phyloP scores from a whole-genome alignment of 192 early-diverging fungal genomes.

The Helicostylum pulchrum region DNA sequence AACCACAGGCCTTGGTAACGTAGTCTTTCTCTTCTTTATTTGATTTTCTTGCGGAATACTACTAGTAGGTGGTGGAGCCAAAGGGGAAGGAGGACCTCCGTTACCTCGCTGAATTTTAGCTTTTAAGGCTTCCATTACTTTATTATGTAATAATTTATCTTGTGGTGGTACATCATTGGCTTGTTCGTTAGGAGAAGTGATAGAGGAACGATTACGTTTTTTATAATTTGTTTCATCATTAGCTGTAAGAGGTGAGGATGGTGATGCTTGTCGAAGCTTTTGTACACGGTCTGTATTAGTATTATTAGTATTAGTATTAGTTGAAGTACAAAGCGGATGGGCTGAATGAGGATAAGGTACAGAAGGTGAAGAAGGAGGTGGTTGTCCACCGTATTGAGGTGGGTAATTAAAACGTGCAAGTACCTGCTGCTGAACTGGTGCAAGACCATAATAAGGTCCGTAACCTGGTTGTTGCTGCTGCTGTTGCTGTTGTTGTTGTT shows the following conservation, averaged over 20 bases:
- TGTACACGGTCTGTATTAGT: not conserved
- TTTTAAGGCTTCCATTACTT: conserved; percentile 31
- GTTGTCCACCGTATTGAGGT: not conserved
- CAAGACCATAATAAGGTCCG: conserved; percentile 4
- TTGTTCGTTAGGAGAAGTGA: not conserved
- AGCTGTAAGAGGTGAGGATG: not conserved
- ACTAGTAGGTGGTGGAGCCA: conserved; percentile 1
- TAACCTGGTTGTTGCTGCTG: not conserved
- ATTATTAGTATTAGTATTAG: too few species aligned
- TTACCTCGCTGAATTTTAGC: conserved; percentile 29
- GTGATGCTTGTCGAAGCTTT: not conserved
- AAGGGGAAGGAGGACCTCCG: not conserved
- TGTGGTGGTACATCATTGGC: not conserved
- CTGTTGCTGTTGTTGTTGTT: not conserved
- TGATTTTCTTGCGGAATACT: not conserved
- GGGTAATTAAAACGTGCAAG: conserved; percentile 20
- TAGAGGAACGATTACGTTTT: conserved; percentile 10
- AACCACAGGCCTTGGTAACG: not conserved
- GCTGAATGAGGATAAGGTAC: conserved; percentile 20
- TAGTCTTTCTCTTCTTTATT: not conserved
- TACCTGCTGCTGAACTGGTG: conserved; percentile 26
- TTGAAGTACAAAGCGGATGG: conserved; percentile 15
- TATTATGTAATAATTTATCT: conserved; percentile 23
- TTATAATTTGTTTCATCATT: not conserved
- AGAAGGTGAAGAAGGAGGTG: conserved; percentile 4